Percentiles rank a stretch among this genome's conserved stretches.
phyloP scores from a whole-genome alignment of 306 rosid species.

The Cyamopsis tetragonoloba region DNA sequence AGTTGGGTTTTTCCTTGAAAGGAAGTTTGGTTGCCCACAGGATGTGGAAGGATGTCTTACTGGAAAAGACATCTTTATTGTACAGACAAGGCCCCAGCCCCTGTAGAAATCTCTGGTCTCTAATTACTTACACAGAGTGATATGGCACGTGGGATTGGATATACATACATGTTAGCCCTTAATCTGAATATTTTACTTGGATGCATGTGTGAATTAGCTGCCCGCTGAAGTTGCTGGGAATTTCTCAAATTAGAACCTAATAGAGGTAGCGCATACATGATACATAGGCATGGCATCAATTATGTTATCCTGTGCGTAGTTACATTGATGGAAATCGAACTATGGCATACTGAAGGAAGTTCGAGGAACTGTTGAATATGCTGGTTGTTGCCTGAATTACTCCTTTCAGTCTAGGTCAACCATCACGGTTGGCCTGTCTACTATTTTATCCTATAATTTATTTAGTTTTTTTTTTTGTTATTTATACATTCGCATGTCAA shows the following conservation, averaged over 20 bases:
- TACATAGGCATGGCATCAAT: not conserved
- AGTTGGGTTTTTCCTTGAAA: slow-evolving; percentile 81
- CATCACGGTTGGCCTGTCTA: not conserved
- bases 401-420: too few species aligned
- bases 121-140: not conserved
- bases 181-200: not conserved
- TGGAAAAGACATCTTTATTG: slow-evolving; percentile 77
- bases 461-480: too few species aligned
- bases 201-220: too few species aligned
- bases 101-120: slow-evolving; percentile 21
- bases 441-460: not conserved
- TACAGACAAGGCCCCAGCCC: slow-evolving; percentile 94
- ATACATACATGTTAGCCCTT: not conserved
- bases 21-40: slow-evolving; percentile 83
- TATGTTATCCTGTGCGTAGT: not conserved
- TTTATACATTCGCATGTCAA: too few species aligned
- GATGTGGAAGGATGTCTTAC: slow-evolving; percentile 90
- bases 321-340: not conserved
- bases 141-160: not conserved
- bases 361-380: not conserved
- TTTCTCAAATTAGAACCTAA: not conserved
- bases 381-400: too few species aligned
- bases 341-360: too few species aligned
- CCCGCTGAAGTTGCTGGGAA: not conserved
- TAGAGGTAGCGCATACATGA: too few species aligned